These are phyloP conservation scores for Trifolium repens DNA, from an alignment of 306 rosid genomes.

Conservation along the genomic window DNA sequence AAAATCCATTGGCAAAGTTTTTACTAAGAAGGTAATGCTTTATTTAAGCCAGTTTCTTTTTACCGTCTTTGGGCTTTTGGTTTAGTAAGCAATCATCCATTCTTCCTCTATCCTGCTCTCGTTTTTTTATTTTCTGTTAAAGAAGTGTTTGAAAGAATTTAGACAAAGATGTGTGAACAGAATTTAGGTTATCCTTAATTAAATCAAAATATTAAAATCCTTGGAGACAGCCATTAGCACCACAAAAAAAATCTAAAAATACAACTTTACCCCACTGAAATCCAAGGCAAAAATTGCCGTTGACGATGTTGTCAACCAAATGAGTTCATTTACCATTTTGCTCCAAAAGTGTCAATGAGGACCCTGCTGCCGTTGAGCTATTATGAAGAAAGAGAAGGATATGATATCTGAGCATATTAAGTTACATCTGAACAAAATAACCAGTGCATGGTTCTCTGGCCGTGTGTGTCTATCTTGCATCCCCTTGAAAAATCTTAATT, in stretches of 20 bases:
- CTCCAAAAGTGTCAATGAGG: constrained; percentile 1
- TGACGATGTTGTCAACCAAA: constrained; percentile 16
- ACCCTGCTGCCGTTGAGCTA: neutral
- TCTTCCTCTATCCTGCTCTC: constrained; percentile 1
- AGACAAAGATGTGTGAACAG: neutral
- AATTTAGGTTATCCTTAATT: constrained; percentile 9
- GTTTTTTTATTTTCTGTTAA: neutral
- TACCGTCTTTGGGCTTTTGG: constrained; percentile 14
- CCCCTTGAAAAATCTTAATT: neutral
- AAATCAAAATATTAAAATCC: constrained; percentile 7
- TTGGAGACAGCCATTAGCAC: neutral
- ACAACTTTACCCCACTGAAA: neutral
- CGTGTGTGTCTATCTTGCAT: neutral
- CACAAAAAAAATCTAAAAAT: neutral
- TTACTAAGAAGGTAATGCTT: constrained; percentile 82
- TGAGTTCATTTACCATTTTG: constrained; percentile 4
- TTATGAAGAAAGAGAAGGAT: neutral
- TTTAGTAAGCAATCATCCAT: neutral
- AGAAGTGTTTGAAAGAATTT: neutral
- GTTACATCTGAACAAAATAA: constrained; percentile 6
- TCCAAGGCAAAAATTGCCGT: neutral
- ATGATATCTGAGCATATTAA: neutral
- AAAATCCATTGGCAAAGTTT: constrained; percentile 77
- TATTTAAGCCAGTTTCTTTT: constrained; percentile 10
- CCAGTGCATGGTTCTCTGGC: neutral